Percentiles rank a stretch among this genome's conserved stretches.
Conservation (phyloP, 208 protist species). For the Leishmania tropica region DNA sequence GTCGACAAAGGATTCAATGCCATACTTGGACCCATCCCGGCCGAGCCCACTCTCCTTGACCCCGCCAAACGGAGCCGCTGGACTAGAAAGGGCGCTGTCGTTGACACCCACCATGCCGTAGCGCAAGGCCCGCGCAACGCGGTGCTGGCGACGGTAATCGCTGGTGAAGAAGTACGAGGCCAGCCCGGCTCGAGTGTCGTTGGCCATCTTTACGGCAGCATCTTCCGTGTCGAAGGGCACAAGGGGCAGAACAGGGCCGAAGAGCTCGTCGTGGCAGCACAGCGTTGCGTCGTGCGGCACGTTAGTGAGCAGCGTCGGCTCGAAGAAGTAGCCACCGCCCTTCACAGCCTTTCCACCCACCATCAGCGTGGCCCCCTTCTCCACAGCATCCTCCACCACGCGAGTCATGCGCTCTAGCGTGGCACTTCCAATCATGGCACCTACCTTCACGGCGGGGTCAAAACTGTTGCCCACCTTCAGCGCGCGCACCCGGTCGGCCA, state of each 20-base stretch:
- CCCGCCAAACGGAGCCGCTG: constrained; percentile 87
- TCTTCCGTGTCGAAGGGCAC: constrained; percentile 71
- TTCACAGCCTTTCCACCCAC: constrained; percentile 51
- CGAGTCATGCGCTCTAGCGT: constrained; percentile 45
- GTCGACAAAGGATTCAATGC: constrained; percentile 86
- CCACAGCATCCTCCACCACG: constrained; percentile 65
- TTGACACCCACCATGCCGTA: constrained; percentile 91
- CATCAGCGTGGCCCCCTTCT: constrained; percentile 69
- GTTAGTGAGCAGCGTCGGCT: constrained; percentile 81
- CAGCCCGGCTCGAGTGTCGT: constrained; percentile 77
- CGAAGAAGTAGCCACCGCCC: constrained; percentile 77
- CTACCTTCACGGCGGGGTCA: constrained; percentile 48
- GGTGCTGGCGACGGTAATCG: constrained; percentile 72
- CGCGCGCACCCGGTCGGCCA: constrained; percentile 45
- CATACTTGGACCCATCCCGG: constrained; percentile 89
- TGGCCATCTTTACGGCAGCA: constrained; percentile 77
- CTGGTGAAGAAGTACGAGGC: constrained; percentile 79
- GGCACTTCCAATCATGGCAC: constrained; percentile 65
- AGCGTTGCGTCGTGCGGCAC: constrained; percentile 55
- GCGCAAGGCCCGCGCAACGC: constrained; percentile 58
- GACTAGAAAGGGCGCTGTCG: constrained; percentile 58
- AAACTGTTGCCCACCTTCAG: constrained; percentile 82
- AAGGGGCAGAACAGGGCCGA: constrained; percentile 89
- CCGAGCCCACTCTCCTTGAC: constrained; percentile 92
- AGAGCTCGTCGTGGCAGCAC: constrained; percentile 87